Evolutionary conservation across 2,329 filamentous ascomycete genomes (phyloP).

Genomic region (Lachnellula arida): DNA sequence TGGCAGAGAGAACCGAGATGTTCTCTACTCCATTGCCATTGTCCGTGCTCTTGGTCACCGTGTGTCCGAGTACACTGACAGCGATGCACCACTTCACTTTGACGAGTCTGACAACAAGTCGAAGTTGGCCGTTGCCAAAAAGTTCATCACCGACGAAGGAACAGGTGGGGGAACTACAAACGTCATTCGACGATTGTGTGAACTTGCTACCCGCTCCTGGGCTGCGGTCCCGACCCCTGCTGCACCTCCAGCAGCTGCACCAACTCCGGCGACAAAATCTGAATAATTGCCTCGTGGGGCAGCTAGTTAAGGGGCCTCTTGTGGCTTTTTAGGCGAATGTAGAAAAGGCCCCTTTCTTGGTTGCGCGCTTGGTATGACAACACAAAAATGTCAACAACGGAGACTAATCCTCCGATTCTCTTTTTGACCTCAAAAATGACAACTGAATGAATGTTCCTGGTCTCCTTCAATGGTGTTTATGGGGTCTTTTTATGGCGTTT

Average conservation of each 20-base stretch:
- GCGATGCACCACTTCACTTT: conserved; percentile 51
- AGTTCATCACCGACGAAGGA: conserved; percentile 63
- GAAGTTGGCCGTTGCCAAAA: conserved; percentile 63
- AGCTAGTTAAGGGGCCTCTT: no score
- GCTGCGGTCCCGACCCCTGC: conserved; percentile 3
- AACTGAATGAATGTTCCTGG: conserved; percentile 4
- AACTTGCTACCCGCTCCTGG: conserved; percentile 53
- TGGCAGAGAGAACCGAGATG: conserved; percentile 80
- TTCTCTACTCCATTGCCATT: conserved; percentile 84
- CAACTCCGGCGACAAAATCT: conserved; percentile 5
- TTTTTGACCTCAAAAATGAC: not conserved
- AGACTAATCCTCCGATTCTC: no score
- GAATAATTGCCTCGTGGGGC: no score
- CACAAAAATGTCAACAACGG: no score
- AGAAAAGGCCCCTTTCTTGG: no score
- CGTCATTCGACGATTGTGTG: conserved; percentile 64
- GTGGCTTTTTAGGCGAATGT: no score
- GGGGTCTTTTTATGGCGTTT: conserved; percentile 14
- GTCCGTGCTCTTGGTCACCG: conserved; percentile 69
- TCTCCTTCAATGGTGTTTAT: conserved; percentile 7
- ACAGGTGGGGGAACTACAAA: conserved; percentile 68
- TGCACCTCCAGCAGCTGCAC: conserved; percentile 10
- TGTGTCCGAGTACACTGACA: conserved; percentile 54
- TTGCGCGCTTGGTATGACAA: no score
- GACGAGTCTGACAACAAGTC: conserved; percentile 64